These are phyloP conservation scores for Sporisorium graminicola DNA, from an alignment of 1,284 basidiomycete genomes.

Conservation along the genomic window DNA sequence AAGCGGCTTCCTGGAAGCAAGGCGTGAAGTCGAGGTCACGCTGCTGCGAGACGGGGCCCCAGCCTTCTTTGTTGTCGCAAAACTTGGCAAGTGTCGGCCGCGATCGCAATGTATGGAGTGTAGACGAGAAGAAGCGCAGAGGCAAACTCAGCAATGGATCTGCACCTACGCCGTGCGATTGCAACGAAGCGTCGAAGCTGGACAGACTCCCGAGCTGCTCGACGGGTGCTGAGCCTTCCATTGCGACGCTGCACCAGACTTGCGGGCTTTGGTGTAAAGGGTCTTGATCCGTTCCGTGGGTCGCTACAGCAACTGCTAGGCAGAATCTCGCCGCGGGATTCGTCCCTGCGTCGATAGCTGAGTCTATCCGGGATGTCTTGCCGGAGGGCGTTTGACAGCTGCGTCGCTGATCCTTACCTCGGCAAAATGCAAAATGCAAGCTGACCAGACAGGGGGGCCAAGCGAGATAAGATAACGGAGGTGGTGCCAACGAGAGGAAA, in stretches of 20 bases:
- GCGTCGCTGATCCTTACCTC: not conserved
- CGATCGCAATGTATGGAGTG: conserved; percentile 16
- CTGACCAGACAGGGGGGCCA: not conserved
- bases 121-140: conserved; percentile 32
- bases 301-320: not conserved
- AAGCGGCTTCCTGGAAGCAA: conserved; percentile 80
- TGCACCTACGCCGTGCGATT: conserved; percentile 19
- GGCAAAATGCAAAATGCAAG: not conserved
- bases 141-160: conserved; percentile 36
- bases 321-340: not conserved
- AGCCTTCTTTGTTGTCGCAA: conserved; percentile 71
- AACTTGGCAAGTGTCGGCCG: conserved; percentile 15
- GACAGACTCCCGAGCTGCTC: conserved; percentile 34
- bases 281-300: not conserved
- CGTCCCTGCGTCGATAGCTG: not conserved
- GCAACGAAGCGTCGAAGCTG: conserved; percentile 27
- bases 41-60: conserved; percentile 75
- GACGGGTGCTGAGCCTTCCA: conserved; percentile 28
- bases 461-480: conserved; percentile 8
- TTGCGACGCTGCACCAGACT: not conserved
- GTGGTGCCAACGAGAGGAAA: not conserved
- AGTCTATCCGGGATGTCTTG: not conserved
- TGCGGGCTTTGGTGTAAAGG: no score
- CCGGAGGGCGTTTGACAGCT: no score
- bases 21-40: conserved; percentile 83